Evolutionary conservation across 805 yeast species (phyloP), one percentile per base, ranked within the genome.

Genomic region (Ogataea trehaloabstinens): DNA sequence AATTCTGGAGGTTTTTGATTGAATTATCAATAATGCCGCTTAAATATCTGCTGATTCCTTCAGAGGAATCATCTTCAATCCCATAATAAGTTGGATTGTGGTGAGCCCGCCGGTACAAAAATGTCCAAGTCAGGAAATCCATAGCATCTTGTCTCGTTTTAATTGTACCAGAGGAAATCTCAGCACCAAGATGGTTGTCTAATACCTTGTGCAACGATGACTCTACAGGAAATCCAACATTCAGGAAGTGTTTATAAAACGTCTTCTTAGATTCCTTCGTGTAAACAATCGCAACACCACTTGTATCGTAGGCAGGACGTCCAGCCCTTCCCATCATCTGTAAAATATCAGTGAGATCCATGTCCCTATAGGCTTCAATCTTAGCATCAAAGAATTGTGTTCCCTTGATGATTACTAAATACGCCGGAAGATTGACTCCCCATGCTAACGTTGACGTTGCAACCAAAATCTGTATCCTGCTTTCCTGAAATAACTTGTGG

Each of bases 271-370:
- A 70, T 46, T 84, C 89, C 54, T 81, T 82, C 7, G 93, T 85
- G 55, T 74, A 83, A 2, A 84, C 86, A 39, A 84, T 78, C 0
- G 88, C 88, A 35, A 72, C 83, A 53, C 91, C 91, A 45, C 81
- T 77, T 8, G 85, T 81, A 63, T 85, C 91, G 53, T 69, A 85
- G 1, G 87, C 86, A 1, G 91, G 91, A 45, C 91, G 74, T 33
- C 91, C 91, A 0, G 91, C 91, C 56, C 91, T 67, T 28, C 91
- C 91, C 88, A 82, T 82, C 89, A 82, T 83, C 58, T 82, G 93
- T 41, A 84, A 61, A 36, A 85, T 83, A 61, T 84, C 93, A 0
- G 91, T 85, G 52, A 84, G 69, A 54, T 84, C 91, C 91, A 84
- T 85, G 53, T 84, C 91, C 48, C 76, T 70, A 57, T 84, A 85